phyloP scores from a whole-genome alignment of 371 early-diverging fungal species.

The Blakeslea trispora region DNA sequence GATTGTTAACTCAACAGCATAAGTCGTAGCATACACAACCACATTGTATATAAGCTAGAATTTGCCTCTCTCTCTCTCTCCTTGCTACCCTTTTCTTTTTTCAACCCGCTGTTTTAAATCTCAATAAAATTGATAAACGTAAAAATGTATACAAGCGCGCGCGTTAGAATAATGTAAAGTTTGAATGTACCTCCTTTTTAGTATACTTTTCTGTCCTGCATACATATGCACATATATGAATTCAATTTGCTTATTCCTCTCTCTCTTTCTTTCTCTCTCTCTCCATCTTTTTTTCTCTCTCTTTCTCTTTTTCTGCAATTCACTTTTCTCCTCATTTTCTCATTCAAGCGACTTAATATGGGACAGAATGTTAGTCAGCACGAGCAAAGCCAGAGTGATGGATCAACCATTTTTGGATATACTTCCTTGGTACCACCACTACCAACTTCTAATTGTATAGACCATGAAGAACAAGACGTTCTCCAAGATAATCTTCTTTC shows the following conservation, averaged over 20 bases:
- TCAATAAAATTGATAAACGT: not conserved
- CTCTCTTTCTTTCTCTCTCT: slow-evolving; percentile 5
- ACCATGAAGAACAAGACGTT: not conserved
- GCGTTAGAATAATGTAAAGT: not conserved
- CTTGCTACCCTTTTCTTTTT: not conserved
- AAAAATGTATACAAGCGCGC: not conserved
- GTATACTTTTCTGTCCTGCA: not conserved
- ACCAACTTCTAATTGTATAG: not conserved
- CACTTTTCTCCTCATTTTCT: not conserved
- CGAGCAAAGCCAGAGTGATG: not conserved
- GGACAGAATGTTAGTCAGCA: slow-evolving; percentile 3
- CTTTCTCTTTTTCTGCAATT: too few relatives aligned
- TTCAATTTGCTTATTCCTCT: slow-evolving; percentile 1
- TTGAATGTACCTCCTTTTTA: slow-evolving; percentile 8
- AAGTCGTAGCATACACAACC: slow-evolving; percentile 6
- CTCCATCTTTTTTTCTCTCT: not conserved
- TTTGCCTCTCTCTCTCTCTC: not conserved
- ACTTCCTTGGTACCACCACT: slow-evolving; percentile 2
- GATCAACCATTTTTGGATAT: slow-evolving; percentile 15
- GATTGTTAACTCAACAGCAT: slow-evolving; percentile 31
- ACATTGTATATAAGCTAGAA: not conserved
- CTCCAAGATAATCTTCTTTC: slow-evolving; percentile 11
- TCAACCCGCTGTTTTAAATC: not conserved
- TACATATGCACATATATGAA: slow-evolving; percentile 11
- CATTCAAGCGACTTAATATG: not conserved